Base-by-base conservation (phyloP, 768 basidiomycete genomes). In the Leccinum barrowsii region DNA sequence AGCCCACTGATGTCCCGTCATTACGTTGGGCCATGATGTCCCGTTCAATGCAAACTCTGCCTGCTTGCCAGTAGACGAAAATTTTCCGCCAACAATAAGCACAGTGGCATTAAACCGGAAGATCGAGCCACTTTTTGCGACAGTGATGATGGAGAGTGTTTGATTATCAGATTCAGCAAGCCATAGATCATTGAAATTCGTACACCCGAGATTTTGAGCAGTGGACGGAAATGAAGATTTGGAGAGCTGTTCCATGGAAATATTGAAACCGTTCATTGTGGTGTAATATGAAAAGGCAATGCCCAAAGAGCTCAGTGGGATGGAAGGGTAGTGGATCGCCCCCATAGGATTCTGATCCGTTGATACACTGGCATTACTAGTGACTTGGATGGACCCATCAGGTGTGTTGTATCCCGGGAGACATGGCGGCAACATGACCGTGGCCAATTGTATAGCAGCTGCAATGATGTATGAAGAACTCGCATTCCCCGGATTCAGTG, bases 171-270 rank as follows among this genome's bases (percentile, higher is more conserved):
- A 22, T 2, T 30, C 32, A 15, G 34, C 55, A 8, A 50, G 24
- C 59, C 49, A 54, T 12, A 54, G 22, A 22, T 22, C 22, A 22
- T 22, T 22, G 22, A 22, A 22, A 3, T 22, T 22, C 22, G 22
- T 22, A 22, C 22, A 22, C 22, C 2, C 3, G 22, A 22, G 54
- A 24, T 49, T 40, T 30, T 55, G 54, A 4, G 53, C 57, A 10
- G 35, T 54, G 12, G 21, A 0, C 1, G 26, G 26, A 26, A 26
- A 1, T 26, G 26, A 26, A 26, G 24, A 24, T 1, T 24, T 1
- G 3, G 24, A 50, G 6, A 59, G 28, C 5, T 15, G 2, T 17
- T 59, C 54, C 48, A 32, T 47, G 44, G 60, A 61, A 22, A 61
- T 19, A 24, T 59, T 47, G 49, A 55, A 61, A 3, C 54, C 44